Conservation (phyloP, 164 flowering plant species). For the Sedum album region DNA sequence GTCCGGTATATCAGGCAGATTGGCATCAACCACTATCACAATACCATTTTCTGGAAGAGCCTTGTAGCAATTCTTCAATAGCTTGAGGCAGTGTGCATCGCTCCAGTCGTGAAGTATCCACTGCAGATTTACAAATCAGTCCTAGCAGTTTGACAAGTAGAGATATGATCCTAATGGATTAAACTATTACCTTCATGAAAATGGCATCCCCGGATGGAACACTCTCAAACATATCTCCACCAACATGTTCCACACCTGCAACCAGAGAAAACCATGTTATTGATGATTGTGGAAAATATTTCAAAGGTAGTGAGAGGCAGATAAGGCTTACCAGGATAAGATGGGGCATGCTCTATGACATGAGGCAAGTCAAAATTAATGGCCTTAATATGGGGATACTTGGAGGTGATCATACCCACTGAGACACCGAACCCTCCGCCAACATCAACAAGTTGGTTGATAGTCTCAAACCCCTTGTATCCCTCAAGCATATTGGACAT, state of each 20-base stretch:
- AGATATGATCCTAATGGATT: not conserved
- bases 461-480: slow-evolving; percentile 13
- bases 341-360: slow-evolving; percentile 6
- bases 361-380: slow-evolving; percentile 20
- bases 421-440: slow-evolving; percentile 18
- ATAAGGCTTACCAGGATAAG: slow-evolving; percentile 3
- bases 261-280: not conserved
- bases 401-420: slow-evolving; percentile 12
- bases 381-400: slow-evolving; percentile 17
- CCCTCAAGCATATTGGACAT: slow-evolving; percentile 12
- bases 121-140: slow-evolving; percentile 1
- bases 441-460: slow-evolving; percentile 17
- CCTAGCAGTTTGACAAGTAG: not conserved
- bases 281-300: not conserved
- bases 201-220: slow-evolving; percentile 16
- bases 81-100: slow-evolving; percentile 23
- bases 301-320: not conserved
- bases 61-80: slow-evolving; percentile 23
- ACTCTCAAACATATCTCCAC: slow-evolving; percentile 13
- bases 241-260: slow-evolving; percentile 11
- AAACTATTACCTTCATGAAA: slow-evolving; percentile 10
- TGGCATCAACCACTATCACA: slow-evolving; percentile 16
- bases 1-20: slow-evolving; percentile 4
- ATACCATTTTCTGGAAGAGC: slow-evolving; percentile 20
- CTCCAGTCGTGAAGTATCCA: slow-evolving; percentile 23